Base-by-base conservation (phyloP, 2,329 filamentous ascomycete genomes). In the Sporothrix mexicana region DNA sequence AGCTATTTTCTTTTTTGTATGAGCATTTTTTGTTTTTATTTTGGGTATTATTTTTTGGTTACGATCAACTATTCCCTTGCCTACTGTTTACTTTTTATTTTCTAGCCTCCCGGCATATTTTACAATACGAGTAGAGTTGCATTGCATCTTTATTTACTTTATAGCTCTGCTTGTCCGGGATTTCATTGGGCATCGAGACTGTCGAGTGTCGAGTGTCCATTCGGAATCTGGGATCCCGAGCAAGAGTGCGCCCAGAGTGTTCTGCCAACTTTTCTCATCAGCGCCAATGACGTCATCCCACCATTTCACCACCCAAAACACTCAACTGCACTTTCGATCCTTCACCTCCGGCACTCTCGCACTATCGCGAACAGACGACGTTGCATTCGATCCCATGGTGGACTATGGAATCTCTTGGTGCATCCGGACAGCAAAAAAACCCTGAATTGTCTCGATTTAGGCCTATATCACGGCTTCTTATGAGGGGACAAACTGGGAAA, bases 231-330 rank as follows among this genome's bases (percentile, higher is more conserved):
- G 55, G 43, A 30, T 62, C 69, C 69, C 41, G 68, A 57, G 36
- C 43, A 6, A 10, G 23, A 62, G 59, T n/a, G 3, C 57, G 25
- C 7, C 57, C 15, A 13, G 5, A n/a, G 57, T 12, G 5, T 15
- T 45, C 13, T 70, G 69, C 69, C 69, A 70, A 70, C 55, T 70
- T 57, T 47, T 45, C 30, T 69, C 47, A 53, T 8, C 66, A 68
- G 45, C 30, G 57, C 69, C 57, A 71, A 71, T 71, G 69, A 71
- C 69, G 69, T 57, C 66, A 62, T 55, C 13, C 41, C 62, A 72
- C 41, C n/a, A 15, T 20, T 41, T 61, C 20, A 36, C 30, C 20
- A 55, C 51, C 25, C 20, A 9, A 55, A 5, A 36, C 30, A 36
- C 30, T 5, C 5, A 30, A 30, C 30, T 36, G 30, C 30, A 36